Evolutionary conservation across 2,329 filamentous ascomycete genomes (phyloP).

Genomic region (Magnaporthiopsis rhizophila): DNA sequence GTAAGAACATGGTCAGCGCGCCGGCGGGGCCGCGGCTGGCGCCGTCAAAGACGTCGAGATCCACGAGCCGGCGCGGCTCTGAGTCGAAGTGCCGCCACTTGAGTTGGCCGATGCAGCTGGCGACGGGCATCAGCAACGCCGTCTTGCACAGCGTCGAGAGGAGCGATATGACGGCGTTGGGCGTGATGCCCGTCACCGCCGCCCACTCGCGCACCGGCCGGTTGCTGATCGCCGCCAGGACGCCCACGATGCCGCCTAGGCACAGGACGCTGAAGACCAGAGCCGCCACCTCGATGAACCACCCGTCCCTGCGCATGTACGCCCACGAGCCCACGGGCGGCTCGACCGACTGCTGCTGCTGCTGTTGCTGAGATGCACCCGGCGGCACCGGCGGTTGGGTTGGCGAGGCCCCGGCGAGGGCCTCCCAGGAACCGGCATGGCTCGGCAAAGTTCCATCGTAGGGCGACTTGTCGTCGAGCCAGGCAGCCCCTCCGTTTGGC

Average conservation of each 20-base stretch:
- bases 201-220: conserved; percentile 16
- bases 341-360: not conserved
- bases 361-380: too few species aligned
- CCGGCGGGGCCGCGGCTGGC: conserved; percentile 18
- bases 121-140: conserved; percentile 17
- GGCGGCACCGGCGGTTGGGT: not conserved
- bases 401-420: not conserved
- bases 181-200: conserved; percentile 14
- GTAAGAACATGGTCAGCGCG: conserved; percentile 6
- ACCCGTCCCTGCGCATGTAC: conserved; percentile 6
- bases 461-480: not conserved
- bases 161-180: conserved; percentile 22
- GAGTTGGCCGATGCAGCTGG: conserved; percentile 22
- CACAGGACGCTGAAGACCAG: conserved; percentile 9
- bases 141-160: conserved; percentile 19
- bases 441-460: not conserved
- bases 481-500: not conserved
- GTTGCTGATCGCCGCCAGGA: conserved; percentile 12
- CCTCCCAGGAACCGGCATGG: not conserved
- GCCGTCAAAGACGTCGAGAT: conserved; percentile 21
- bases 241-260: conserved; percentile 8
- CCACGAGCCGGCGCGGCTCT: conserved; percentile 15
- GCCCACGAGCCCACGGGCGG: not conserved
- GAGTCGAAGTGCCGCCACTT: conserved; percentile 25
- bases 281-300: conserved; percentile 10